Base-by-base conservation (phyloP, 805 yeast genomes). In the Hanseniaspora valbyensis region DNA sequence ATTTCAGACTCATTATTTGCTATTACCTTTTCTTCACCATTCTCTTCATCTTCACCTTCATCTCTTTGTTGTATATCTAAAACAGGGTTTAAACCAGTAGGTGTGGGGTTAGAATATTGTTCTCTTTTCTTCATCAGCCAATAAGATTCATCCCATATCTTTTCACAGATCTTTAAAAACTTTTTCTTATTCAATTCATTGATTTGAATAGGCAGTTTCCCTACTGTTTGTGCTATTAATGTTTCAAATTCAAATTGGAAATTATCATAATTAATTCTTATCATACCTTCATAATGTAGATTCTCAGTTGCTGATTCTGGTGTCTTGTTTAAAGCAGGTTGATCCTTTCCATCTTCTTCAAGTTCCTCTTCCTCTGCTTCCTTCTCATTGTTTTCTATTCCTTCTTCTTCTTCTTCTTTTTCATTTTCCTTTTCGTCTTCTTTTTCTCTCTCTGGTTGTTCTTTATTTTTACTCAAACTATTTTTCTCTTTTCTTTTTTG, bases 121-220 rank as follows among this genome's bases (percentile, higher is more conserved):
- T 30, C 24, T 38, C 53, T 24, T 18, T 50, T 50, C 12, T 44
- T 28, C 14, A 33, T 25, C n/a, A 50, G 22, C 49, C 53, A 44
- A 19, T 29, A 33, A 5, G 50, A 26, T 26, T 51, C 53, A 18
- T 51, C 44, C 53, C 53, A 51, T 2, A 36, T 51, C 30, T 51
- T 51, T 14, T 51, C 53, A 36, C 53, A 51, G 12, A 51, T 41
- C 30, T 44, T 51, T 43, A 51, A 33, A 21, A 51, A 51, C 28
- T 44, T 51, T 18, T 30, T 22, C 16, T 46, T 51, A 28, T 44
- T 39, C n/a, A 50, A n/a, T 16, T 44, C 30, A 24, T 38, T 42
- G 8, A 50, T 28, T 12, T 50, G 45, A 3, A 24, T 28, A 32
- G 28, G 30, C 3, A 9, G 12, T 30, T 44, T 39, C 21, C 41